Percentiles rank a stretch among this genome's conserved stretches.
Conservation (phyloP, 1,284 basidiomycete genomes). For the Puccinia polysora region DNA sequence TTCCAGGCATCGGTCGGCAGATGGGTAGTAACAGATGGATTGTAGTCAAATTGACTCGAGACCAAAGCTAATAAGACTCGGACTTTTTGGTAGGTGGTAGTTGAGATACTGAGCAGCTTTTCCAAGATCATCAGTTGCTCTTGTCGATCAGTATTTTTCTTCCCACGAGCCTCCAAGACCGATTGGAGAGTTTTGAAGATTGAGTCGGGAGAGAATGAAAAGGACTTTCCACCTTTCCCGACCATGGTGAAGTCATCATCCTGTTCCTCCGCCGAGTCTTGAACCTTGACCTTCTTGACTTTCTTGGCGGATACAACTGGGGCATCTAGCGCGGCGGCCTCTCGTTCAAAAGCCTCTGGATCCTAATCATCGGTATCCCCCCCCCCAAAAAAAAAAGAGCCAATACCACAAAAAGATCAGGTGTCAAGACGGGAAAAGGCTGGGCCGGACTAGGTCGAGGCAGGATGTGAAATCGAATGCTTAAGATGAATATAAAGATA, state of each 20-base stretch:
- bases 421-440: conserved; percentile 6
- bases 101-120: conserved; percentile 78
- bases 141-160: conserved; percentile 85
- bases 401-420: too few species aligned
- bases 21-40: conserved; percentile 68
- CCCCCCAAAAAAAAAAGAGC: background rate
- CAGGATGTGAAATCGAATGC: background rate
- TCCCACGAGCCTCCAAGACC: conserved; percentile 90
- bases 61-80: conserved; percentile 89
- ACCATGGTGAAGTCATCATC: conserved; percentile 83
- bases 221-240: conserved; percentile 78
- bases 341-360: conserved; percentile 77
- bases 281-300: conserved; percentile 52
- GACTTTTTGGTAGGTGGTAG: conserved; percentile 82
- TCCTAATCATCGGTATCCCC: conserved; percentile 59
- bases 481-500: background rate
- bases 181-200: conserved; percentile 89
- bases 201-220: conserved; percentile 77
- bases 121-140: conserved; percentile 90
- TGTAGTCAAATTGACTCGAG: conserved; percentile 95
- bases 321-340: conserved; percentile 61
- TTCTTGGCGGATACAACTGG: conserved; percentile 54
- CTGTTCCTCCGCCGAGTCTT: conserved; percentile 56
- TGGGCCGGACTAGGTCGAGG: conserved; percentile 38
- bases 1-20: conserved; percentile 94